Percentiles rank a stretch among this genome's conserved stretches.
These are phyloP conservation scores for Pythium pyrilobum DNA, from an alignment of 352 stramenopile species.

Conservation along the genomic window DNA sequence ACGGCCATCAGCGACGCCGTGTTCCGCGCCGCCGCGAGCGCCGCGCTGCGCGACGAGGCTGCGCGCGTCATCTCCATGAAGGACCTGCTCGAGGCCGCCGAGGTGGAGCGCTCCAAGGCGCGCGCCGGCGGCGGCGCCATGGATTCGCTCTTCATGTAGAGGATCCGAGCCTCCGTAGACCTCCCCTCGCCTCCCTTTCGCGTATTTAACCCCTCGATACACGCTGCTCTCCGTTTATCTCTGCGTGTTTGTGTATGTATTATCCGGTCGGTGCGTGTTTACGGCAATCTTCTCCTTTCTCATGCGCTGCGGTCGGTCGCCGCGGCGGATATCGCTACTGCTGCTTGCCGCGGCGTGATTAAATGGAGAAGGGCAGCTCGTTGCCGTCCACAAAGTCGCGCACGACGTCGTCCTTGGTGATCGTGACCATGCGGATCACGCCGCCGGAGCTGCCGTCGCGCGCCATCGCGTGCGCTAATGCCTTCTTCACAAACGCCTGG, in stretches of 20 bases:
- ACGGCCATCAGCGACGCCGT: constrained; percentile 79
- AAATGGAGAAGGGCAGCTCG: constrained; percentile 87
- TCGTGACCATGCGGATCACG: constrained; percentile 96
- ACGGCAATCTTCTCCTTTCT: too few relatives aligned
- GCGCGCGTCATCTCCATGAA: constrained; percentile 75
- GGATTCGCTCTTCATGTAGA: constrained; percentile 80
- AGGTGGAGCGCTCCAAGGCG: constrained; percentile 70
- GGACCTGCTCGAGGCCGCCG: constrained; percentile 62
- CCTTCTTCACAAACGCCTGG: constrained; percentile 93
- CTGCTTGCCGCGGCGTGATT: constrained; percentile 11
- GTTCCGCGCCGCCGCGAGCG: constrained; percentile 71
- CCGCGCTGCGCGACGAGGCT: constrained; percentile 54
- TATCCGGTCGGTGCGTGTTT: too few relatives aligned
- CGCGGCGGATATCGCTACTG: too few relatives aligned
- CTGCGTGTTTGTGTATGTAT: neutral
- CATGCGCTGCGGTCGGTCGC: neutral
- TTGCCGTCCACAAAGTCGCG: constrained; percentile 92
- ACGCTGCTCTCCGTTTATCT: neutral
- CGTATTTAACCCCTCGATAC: constrained; percentile 6
- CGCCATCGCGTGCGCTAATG: constrained; percentile 96
- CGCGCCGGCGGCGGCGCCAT: constrained; percentile 53
- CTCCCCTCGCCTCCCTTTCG: neutral
- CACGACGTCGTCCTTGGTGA: constrained; percentile 89
- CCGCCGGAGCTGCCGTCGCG: constrained; percentile 97
- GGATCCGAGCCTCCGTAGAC: neutral